Evolutionary conservation across 495 filamentous ascomycete species (phyloP).

Genomic region (Penicillium cataractarum): DNA sequence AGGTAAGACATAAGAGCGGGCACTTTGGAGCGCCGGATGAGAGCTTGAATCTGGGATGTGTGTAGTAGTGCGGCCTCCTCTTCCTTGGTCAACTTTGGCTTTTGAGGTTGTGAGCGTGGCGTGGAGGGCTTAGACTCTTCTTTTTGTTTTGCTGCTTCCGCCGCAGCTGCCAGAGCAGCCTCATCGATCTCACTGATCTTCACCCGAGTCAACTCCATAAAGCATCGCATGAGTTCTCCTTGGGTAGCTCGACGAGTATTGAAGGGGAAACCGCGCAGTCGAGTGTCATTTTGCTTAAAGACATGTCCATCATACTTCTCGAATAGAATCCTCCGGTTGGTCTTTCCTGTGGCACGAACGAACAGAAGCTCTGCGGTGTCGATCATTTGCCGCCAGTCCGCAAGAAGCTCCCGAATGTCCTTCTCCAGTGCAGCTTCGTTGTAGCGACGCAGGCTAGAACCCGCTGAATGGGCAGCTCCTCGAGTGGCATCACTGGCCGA

Average conservation of each 20-base stretch:
- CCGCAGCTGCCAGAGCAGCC: conserved; percentile 53
- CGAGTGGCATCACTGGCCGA: conserved; percentile 90
- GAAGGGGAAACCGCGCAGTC: conserved; percentile 91
- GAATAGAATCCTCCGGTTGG: conserved; percentile 83
- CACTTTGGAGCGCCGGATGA: conserved; percentile 88
- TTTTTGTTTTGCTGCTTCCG: conserved; percentile 36
- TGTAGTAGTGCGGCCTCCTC: conserved; percentile 80
- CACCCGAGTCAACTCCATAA: conserved; percentile 87
- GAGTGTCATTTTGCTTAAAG: conserved; percentile 75
- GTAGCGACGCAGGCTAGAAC: conserved; percentile 84
- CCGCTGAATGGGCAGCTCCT: conserved; percentile 90
- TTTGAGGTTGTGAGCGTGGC: conserved; percentile 52
- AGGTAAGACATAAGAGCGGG: conserved; percentile 87
- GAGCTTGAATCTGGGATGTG: conserved; percentile 81
- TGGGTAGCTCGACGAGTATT: conserved; percentile 94
- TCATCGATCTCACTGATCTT: conserved; percentile 79
- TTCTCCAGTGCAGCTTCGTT: conserved; percentile 87
- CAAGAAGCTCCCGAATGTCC: conserved; percentile 77
- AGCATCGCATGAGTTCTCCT: conserved; percentile 88
- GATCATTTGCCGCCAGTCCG: conserved; percentile 81
- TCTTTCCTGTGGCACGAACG: conserved; percentile 83
- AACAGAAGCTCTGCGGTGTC: conserved; percentile 83
- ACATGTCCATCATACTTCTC: conserved; percentile 89
- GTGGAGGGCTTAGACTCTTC: conserved; percentile 41
- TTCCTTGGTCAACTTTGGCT: conserved; percentile 68